These are phyloP conservation scores for Saksenaea oblongispora DNA, from an alignment of 371 early-diverging fungal genomes.

Conservation along the genomic window DNA sequence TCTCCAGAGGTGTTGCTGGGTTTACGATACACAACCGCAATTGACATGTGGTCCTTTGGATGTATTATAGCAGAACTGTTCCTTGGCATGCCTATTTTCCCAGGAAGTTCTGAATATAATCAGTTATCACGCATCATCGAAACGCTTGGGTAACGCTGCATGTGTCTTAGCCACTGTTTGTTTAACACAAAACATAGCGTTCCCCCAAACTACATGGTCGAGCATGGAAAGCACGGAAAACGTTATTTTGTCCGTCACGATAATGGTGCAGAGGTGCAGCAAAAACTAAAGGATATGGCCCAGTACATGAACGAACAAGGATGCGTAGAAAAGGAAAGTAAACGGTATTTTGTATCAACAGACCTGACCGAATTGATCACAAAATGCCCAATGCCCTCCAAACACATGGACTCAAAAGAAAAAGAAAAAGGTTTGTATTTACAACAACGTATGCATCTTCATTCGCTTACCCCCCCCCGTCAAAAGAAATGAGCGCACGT, in stretches of 20 bases:
- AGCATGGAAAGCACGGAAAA: conserved; percentile 75
- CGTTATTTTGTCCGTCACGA: conserved; percentile 72
- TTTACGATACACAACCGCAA: conserved; percentile 81
- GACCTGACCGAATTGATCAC: conserved; percentile 82
- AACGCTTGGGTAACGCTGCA: conserved; percentile 66
- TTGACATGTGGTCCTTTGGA: conserved; percentile 99
- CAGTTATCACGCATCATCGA: conserved; percentile 93
- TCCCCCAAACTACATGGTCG: conserved; percentile 83
- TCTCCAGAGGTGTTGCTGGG: conserved; percentile 97
- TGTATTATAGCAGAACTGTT: conserved; percentile 96
- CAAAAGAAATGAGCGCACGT: conserved; percentile 63
- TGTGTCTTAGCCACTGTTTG: background rate
- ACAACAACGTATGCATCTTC: background rate
- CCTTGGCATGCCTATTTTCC: conserved; percentile 92
- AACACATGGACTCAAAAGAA: conserved; percentile 60
- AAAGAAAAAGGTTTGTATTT: conserved; percentile 59
- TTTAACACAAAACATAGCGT: conserved; percentile 2
- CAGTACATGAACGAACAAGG: conserved; percentile 77
- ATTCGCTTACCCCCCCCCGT: background rate
- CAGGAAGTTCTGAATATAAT: conserved; percentile 96
- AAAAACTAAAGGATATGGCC: conserved; percentile 76
- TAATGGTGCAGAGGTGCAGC: conserved; percentile 45
- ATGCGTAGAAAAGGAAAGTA: conserved; percentile 78
- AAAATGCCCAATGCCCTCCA: conserved; percentile 75
- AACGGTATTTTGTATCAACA: conserved; percentile 80